A percentile compares a stretch with the other conserved stretches of the same genome.
Evolutionary conservation across 805 yeast species (phyloP).

Genomic region (Nakazawaea wyomingensis): DNA sequence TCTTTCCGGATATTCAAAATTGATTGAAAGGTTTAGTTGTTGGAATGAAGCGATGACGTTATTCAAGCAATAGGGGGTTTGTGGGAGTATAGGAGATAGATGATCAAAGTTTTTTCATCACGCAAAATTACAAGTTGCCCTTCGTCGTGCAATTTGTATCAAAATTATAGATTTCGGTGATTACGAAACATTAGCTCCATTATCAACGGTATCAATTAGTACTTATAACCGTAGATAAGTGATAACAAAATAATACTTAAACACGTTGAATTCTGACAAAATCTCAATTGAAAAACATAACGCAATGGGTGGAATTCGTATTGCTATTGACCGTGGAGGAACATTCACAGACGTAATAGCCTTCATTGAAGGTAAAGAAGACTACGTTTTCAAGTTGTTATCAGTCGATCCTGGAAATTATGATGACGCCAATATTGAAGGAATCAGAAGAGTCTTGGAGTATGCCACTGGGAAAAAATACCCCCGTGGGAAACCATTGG

Average conservation of each 20-base stretch:
- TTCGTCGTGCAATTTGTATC: too few species aligned
- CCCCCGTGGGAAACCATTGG: slow-evolving; percentile 56
- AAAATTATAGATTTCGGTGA: background rate
- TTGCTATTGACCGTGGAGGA: slow-evolving; percentile 57
- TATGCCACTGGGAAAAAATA: slow-evolving; percentile 46
- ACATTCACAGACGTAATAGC: slow-evolving; percentile 79
- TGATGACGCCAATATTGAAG: slow-evolving; percentile 89
- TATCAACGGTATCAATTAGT: background rate
- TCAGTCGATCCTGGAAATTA: slow-evolving; percentile 89
- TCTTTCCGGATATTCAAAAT: background rate
- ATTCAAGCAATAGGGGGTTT: too few species aligned
- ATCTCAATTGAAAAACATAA: background rate
- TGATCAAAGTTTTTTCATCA: too few species aligned
- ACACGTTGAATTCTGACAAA: background rate
- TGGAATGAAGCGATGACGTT: too few species aligned
- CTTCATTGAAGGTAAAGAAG: slow-evolving; percentile 49
- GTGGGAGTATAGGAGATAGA: too few species aligned
- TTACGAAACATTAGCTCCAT: background rate
- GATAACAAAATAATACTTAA: background rate
- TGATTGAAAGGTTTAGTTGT: background rate
- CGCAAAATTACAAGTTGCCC: too few species aligned
- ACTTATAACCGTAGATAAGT: background rate
- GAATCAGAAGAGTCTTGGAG: slow-evolving; percentile 75
- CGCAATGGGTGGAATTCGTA: slow-evolving; percentile 8
- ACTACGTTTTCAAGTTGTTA: slow-evolving; percentile 67